These are phyloP conservation scores for Fusarium pseudograminearum DNA, from an alignment of 2,329 filamentous ascomycete genomes.

Conservation along the genomic window DNA sequence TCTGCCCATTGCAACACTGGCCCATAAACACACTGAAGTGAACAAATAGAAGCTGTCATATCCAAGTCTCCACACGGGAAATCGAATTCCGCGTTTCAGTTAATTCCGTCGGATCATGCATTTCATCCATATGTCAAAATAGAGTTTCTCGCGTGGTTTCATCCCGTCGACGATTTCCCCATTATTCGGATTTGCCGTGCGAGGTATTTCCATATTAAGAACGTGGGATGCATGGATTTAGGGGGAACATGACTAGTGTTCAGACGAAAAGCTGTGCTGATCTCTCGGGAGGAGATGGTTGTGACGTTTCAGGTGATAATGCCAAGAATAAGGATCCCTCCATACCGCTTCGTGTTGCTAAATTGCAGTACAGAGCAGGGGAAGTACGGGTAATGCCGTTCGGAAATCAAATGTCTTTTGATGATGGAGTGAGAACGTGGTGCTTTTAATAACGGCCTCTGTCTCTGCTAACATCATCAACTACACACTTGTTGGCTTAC, in stretches of 20 bases:
- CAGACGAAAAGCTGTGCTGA: not conserved
- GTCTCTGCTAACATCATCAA: not conserved
- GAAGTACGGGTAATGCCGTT: not conserved
- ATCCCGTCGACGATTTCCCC: not conserved
- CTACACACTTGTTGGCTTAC: not conserved
- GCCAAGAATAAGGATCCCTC: not conserved
- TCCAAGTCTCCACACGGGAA: not conserved
- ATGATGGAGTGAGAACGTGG: not conserved
- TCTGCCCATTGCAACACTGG: not conserved
- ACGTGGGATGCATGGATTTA: not conserved
- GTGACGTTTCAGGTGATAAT: slow-evolving; percentile 21
- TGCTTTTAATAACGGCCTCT: not conserved
- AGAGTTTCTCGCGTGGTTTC: slow-evolving; percentile 25
- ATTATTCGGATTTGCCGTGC: not conserved
- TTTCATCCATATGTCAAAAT: not conserved
- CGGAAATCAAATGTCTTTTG: not conserved
- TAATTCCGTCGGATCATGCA: not conserved
- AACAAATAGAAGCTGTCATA: not conserved
- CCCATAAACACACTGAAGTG: not conserved
- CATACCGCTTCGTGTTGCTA: not conserved
- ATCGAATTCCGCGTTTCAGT: slow-evolving; percentile 18
- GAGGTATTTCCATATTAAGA: not conserved
- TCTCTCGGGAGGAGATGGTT: not conserved
- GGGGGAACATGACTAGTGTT: not conserved
- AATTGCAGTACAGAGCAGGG: not conserved